Base-by-base conservation (phyloP, 331 rosid species). In the Dryas integrifolia region DNA sequence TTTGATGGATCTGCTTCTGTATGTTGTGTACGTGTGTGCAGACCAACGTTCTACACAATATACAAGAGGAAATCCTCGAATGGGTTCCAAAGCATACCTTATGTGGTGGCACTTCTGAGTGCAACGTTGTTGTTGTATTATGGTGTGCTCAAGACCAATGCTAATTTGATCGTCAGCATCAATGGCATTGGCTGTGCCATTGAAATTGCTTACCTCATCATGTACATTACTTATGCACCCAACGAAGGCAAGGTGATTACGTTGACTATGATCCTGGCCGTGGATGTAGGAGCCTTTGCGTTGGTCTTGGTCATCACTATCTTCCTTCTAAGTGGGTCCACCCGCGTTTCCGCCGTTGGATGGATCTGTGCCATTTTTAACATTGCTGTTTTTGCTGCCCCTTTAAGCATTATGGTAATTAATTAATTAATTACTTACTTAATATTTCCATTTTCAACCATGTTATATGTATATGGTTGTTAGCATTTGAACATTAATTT, bases 41-140 rank as follows among this genome's bases (percentile, higher is more conserved):
- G 93, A 79, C 93, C 96, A 83, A 90, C 92, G 4, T 88, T 86
- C 75, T 88, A 77, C 78, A 78, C 39, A 72, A 90, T 90, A n/a
- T 79, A 2, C 77, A 83, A 90, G 86, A 88, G 81, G 73, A 88
- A 88, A 79, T 67, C 93, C 2, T 86, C 92, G 0, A 78, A 85
- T 15, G 94, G 96, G 53, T 90, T 78, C 72, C 94, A 88, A 59
- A 79, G 87, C 5, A 78, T 88, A 14, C 96, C 96, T 0, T 90
- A 90, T 30, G 85, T 84, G 62, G 85, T 85, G 70, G 91, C 94
- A 39, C 83, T 90, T 65, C 87, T 88, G 4, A 90, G 96, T 48
- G 93, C 92, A 61, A 26, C 72, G 67, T 60, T 90, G 53, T 40
- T 90, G 60, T 70, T 90, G 15, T 90, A 88, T 57, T 90, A 90